Base-by-base conservation (phyloP, 805 yeast species). In the Schwanniomyces yamadae region DNA sequence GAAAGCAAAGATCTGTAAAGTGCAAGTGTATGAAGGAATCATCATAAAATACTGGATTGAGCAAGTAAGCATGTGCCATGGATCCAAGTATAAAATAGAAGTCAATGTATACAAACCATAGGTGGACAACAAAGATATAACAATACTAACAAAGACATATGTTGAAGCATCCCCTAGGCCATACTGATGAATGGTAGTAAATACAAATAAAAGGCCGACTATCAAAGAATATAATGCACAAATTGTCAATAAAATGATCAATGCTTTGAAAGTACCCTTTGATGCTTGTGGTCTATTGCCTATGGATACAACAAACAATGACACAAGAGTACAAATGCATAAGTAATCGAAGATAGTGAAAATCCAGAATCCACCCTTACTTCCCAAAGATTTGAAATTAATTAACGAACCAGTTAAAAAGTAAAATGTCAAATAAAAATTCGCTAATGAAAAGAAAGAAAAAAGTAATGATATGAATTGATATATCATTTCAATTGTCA, bases 231-330 rank as follows among this genome's bases (percentile, higher is more conserved):
- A 93, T 1, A 79, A 61, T 0, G 96, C 89, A 56, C 96, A 85
- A 19, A 86, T 42, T 0, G 91, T 82, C 42, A 93, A 63, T 27
- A 88, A 61, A 2, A 82, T 66, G 63, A 93, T 86, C 22, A 90
- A 74, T 0, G 74, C 62, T 51, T 86, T 71, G 62, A 89, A 93
- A 33, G 91, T 61, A 34, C 76, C 80, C 39, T 81, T 82, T 0
- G 96, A 91, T 22, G 99, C 99, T 50, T 93, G 98, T 2, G 99
- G 99, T 52, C 98, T 76, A 55, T 93, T 93, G 45, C 99, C 99
- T 77, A 93, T 84, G 0, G 97, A 89, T 23, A 90, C 84, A 46
- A 93, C 82, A 53, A 93, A 85, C 61, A 89, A 82, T n/a, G 95
- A 78, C 9, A 93, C 81, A 49, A 93, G 71, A 13, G 85, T 83